Evolutionary conservation across 192 early-diverging fungal species (phyloP).

Genomic region (Coemansia sp.): DNA sequence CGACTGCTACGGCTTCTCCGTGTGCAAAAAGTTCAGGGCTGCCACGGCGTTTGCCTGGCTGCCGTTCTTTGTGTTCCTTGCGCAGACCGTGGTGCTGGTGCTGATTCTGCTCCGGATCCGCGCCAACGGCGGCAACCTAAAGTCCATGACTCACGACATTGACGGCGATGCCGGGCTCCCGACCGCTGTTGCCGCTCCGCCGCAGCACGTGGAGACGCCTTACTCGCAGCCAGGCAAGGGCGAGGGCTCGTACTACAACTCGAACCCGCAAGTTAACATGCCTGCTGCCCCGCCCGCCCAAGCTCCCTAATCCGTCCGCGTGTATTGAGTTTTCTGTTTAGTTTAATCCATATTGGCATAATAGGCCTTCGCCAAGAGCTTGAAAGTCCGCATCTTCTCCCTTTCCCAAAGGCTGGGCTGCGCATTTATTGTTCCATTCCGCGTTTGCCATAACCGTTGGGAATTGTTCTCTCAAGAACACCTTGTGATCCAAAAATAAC

Average conservation of each 20-base stretch:
- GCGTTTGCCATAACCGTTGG: background rate
- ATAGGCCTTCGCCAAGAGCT: background rate
- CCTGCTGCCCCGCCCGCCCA: constrained; percentile 14
- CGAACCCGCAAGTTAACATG: constrained; percentile 40
- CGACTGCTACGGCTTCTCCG: constrained; percentile 12
- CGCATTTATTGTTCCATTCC: background rate
- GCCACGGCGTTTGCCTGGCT: constrained; percentile 43
- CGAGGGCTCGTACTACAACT: constrained; percentile 32
- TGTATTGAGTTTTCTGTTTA: background rate
- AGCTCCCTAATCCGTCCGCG: background rate
- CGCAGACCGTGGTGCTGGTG: constrained; percentile 6
- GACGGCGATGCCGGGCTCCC: constrained; percentile 18
- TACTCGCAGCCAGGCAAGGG: constrained; percentile 14
- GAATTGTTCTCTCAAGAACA: background rate
- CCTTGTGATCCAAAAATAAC: background rate
- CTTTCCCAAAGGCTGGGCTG: background rate
- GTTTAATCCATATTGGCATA: constrained; percentile 3
- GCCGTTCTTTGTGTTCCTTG: constrained; percentile 30
- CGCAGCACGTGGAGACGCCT: constrained; percentile 17
- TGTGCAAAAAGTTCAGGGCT: constrained; percentile 35
- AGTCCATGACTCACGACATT: constrained; percentile 17
- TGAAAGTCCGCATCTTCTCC: constrained; percentile 8
- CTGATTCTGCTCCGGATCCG: constrained; percentile 24
- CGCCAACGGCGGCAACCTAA: constrained; percentile 19
- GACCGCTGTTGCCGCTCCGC: constrained; percentile 13